Evolutionary conservation across 2,329 filamentous ascomycete genomes (phyloP), one percentile per base, ranked within the genome.

Genomic region (Trichoderma harzianum): DNA sequence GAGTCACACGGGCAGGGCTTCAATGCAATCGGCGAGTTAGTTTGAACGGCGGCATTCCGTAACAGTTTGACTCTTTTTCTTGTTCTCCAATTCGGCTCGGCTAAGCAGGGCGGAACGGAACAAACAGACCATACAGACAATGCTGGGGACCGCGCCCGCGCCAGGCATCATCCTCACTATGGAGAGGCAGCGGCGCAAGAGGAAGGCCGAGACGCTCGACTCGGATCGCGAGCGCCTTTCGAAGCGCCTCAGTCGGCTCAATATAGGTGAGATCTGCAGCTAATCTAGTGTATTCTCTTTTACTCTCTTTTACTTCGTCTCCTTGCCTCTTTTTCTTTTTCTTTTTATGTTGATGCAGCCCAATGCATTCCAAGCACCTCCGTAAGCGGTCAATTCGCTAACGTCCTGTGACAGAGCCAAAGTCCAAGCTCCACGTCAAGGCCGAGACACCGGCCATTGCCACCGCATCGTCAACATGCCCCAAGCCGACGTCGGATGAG

Each of bases 201-300:
- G 89, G 76, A 91, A 90, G 81, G 87, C 89, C 72, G 86, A 89
- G 68, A 79, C 81, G 16, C 87, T 88, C 73, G 85, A 88, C 77
- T 90, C 88, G 75, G 89, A 97, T 82, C 91, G 94, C 75, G 89
- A 97, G 82, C 91, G 94, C 67, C 87, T 98, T 74, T 92, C 92
- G 61, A 98, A 98, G 84, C 88, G 92, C 75, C 87, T 98, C 80
- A 93, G 93, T 79, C 84, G 93, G 66, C 86, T 98, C 70, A 94
- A 95, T 79, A 83, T 98, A 75, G 92, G 94, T 96, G 84, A 81
- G 36, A 70, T 51, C 21, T 60, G 57, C 18, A 58, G 43, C 4
- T n/a, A 51, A 57, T 70, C 74, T 11, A 11, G 18, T 39, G n/a
- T 4, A 16, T 65, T 24, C 7, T 65, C 30, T 16, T 8, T 21